Evolutionary conservation across 1,284 basidiomycete species (phyloP), one percentile per base, ranked within the genome.

Genomic region (Malassezia nana): DNA sequence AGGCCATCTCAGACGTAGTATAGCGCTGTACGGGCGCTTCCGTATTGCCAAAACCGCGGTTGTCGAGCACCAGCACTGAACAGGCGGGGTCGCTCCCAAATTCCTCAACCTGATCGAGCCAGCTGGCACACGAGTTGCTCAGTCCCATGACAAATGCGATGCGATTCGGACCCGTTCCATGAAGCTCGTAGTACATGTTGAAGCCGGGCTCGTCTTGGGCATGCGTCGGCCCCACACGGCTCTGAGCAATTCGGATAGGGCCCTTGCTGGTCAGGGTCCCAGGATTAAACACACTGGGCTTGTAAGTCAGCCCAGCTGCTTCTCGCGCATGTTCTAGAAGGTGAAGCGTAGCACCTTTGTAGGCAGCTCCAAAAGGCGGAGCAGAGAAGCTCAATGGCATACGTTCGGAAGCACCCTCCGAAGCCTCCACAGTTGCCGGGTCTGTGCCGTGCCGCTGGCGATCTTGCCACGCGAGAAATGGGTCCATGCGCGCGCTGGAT

Each of bases 31-130:
- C 73, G 0, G 87, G 86, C 18, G 81, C 78, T 18, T 80, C 81
- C 43, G 83, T 85, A 67, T 87, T 81, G 5, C 89, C 86, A 2
- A 87, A 87, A 1, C 89, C 89, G 31, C 87, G 80, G 67, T 92
- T 90, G 72, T 92, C 89, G 63, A 89, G 86, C 0, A 88, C 86
- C 2, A 91, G 77, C 6, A 82, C 77, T 0, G 82, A 82, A 57
- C 84, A 76, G 16, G 58, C 55, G 1, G 63, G 52, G 9, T 72
- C 65, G 3, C 53, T 42, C 13, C 59, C 55, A 16, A 77, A 72
- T 46, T 73, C 55, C 33, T 66, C 57, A 12, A 77, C 67, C 56
- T 77, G 76, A 25, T 67, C 56, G 29, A 75, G 62, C 76, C 76
- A 77, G 18, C 67, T 59, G 39, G 67, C 72, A 48, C 67, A 73